Conservation (phyloP, 2,329 filamentous ascomycete species). For the Aspergillus japonicus region DNA sequence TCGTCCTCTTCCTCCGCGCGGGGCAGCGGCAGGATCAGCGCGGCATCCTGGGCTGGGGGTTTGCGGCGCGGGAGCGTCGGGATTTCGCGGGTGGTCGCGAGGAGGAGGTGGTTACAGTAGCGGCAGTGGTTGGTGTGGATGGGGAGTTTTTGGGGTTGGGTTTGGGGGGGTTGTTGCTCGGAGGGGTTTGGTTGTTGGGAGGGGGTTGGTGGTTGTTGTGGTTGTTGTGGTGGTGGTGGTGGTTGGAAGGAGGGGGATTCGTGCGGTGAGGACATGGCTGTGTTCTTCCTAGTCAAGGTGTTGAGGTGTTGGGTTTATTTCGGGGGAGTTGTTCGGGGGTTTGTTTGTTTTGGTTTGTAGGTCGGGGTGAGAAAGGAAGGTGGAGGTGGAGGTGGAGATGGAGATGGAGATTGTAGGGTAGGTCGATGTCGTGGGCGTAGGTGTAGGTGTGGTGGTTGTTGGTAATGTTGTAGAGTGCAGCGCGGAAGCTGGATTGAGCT, state of each 20-base stretch:
- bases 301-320: no score
- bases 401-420: not conserved
- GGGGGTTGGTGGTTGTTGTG: not conserved
- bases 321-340: not conserved
- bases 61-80: constrained; percentile 53
- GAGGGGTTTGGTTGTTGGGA: no score
- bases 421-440: not conserved
- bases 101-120: constrained; percentile 63
- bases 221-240: constrained; percentile 1
- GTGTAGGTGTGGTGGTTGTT: not conserved
- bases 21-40: constrained; percentile 55
- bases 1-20: not conserved
- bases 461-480: not conserved
- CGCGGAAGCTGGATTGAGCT: no score
- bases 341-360: not conserved
- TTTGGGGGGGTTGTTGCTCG: constrained; percentile 4
- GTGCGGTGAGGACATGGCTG: not conserved
- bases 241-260: constrained; percentile 2
- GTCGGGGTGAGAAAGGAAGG: not conserved
- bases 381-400: no score
- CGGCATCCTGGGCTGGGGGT: constrained; percentile 50
- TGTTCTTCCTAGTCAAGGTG: no score
- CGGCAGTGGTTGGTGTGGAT: constrained; percentile 59
- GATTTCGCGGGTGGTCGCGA: constrained; percentile 58
- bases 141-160: constrained; percentile 21